phyloP scores from a whole-genome alignment of 2,329 filamentous ascomycete species.

The Erysiphe pulchra region DNA sequence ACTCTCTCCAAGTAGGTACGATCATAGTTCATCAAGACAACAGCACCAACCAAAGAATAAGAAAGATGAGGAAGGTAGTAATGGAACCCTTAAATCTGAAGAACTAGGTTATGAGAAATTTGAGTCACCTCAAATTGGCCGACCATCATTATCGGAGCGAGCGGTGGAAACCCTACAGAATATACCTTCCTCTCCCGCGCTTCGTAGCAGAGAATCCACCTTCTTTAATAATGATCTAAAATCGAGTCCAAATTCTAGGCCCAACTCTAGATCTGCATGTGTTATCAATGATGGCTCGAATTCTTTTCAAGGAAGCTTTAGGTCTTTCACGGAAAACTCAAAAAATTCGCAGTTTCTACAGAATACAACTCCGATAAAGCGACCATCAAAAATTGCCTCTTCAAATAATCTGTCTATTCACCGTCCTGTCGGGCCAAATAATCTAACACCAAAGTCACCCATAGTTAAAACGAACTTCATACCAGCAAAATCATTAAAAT shows the following conservation, averaged over 20 bases:
- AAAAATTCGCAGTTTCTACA: constrained; percentile 17
- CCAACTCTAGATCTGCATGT: constrained; percentile 26
- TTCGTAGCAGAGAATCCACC: constrained; percentile 38
- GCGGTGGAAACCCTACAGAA: constrained; percentile 65
- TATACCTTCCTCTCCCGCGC: constrained; percentile 50
- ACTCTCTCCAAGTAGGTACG: no score
- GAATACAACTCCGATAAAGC: constrained; percentile 19
- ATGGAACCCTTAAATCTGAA: not conserved
- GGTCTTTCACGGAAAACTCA: constrained; percentile 20
- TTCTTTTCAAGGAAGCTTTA: constrained; percentile 16
- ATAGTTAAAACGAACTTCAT: constrained; percentile 1
- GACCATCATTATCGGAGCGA: constrained; percentile 48
- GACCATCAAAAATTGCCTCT: constrained; percentile 14
- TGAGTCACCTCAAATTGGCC: constrained; percentile 3
- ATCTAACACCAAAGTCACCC: constrained; percentile 11
- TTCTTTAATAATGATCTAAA: constrained; percentile 39
- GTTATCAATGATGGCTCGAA: constrained; percentile 6
- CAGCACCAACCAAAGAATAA: not conserved
- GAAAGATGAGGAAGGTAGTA: not conserved
- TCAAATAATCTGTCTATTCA: constrained; percentile 12
- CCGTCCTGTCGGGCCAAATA: constrained; percentile 13
- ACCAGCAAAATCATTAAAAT: constrained; percentile 7
- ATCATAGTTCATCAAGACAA: not conserved
- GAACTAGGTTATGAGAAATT: not conserved
- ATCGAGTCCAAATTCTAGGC: constrained; percentile 25